A percentile compares a stretch with the other conserved stretches of the same genome.
phyloP scores from a whole-genome alignment of 257 asterid genomes.

The Solanum appendiculatum region DNA sequence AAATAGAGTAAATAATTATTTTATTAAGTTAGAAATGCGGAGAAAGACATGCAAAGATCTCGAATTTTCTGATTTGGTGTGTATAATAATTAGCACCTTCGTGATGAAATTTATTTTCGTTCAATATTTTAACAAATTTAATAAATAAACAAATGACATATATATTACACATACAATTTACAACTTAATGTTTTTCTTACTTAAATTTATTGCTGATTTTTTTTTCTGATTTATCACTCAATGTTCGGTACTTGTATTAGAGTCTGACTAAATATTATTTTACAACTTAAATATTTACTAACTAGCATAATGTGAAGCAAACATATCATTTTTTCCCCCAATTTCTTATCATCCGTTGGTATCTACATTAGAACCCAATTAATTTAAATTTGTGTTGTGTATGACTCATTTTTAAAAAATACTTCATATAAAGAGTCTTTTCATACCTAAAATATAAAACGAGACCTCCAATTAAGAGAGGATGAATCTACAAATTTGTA shows the following conservation, averaged over 20 bases:
- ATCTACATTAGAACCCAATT: neutral
- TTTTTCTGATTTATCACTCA: too few species aligned
- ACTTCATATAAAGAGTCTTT: too few species aligned
- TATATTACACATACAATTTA: neutral
- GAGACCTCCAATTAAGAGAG: too few species aligned
- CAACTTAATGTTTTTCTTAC: neutral
- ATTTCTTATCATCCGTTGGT: neutral
- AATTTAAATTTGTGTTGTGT: too few species aligned
- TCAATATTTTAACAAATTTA: too few species aligned
- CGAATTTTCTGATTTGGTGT: neutral
- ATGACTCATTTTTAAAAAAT: neutral
- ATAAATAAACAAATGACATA: neutral
- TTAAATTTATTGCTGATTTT: neutral
- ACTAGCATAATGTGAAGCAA: neutral
- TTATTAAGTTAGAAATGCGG: neutral
- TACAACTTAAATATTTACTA: too few species aligned
- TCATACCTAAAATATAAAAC: too few species aligned
- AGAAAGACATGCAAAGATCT: neutral
- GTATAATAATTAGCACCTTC: neutral
- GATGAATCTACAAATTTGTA: neutral
- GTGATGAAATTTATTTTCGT: neutral
- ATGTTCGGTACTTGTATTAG: too few species aligned
- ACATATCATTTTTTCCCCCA: neutral
- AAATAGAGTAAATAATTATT: too few species aligned
- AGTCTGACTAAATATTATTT: too few species aligned